Evolutionary conservation across 108 stramenopile species (phyloP), one percentile per base, ranked within the genome.

Genomic region (Halocafeteria seosinensis): DNA sequence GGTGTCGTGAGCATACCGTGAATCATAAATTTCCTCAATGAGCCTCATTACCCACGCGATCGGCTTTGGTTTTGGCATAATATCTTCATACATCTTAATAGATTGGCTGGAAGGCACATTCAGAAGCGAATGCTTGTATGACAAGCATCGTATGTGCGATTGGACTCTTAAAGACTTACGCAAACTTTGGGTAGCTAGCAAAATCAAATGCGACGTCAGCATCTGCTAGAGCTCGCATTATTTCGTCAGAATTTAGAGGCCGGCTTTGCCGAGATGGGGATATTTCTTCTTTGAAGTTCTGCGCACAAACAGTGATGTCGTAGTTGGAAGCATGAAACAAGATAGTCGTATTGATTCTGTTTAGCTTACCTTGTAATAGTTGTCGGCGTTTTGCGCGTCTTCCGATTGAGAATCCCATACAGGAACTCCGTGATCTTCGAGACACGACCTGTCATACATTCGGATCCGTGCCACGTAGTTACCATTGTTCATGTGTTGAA

Each of bases 1-100:
- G 33, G 65, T 66, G 58, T 67, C 66, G 5, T 61, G 34, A 2
- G 34, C 37, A 26, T 67, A 67, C 24, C 66, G 66, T 34, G 21
- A 26, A 50, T 67, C 58, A 29, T 57, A 67, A 34, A 67, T 59
- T 47, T 67, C 66, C 34, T 67, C 55, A 33, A 67, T 57, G 1
- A 67, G 2, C 4, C 66, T 30, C 58, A 67, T 59, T 29, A 59
- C 31, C 63, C 68, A 69, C 0, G 62, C 21, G 55, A 69, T 61
- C 27, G 68, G 68, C 26, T 62, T 51, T 25, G 23, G 53, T 31
- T 55, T 55, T 28, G 53, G 53, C 32, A 5, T 11, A 47, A 47
- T 47, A n/a, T 47, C n/a, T 17, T 47, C 42, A 17, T n/a, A n/a
- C 17, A 47, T 17, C 17, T 17, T 21, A n/a, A 47, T 47, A n/a